A percentile compares a stretch with the other conserved stretches of the same genome.
These are phyloP conservation scores for Passiflora organensis DNA, from an alignment of 345 rosid species.

Conservation along the genomic window DNA sequence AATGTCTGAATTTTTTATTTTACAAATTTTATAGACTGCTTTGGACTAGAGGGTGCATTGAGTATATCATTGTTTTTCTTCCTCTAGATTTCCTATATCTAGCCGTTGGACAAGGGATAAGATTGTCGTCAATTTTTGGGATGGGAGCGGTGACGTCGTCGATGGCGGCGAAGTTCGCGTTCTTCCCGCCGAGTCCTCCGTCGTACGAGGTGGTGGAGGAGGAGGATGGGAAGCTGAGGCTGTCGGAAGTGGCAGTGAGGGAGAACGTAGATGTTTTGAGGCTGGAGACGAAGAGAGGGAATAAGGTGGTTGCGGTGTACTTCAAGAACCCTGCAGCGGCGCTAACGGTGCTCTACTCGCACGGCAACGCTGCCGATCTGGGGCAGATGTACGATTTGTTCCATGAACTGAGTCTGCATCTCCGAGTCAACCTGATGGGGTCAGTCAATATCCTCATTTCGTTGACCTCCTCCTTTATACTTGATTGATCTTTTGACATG, in stretches of 20 bases:
- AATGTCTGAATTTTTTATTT: no score
- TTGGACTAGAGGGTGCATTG: no score
- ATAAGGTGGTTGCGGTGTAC: conserved; percentile 72
- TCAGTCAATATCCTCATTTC: conserved; percentile 17
- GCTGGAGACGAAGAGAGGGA: conserved; percentile 74
- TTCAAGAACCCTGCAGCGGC: conserved; percentile 71
- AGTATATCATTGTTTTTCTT: neutral
- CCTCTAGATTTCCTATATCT: neutral
- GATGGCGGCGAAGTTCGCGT: conserved; percentile 33
- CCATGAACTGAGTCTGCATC: conserved; percentile 64
- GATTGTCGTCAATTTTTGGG: neutral
- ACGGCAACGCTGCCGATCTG: conserved; percentile 97
- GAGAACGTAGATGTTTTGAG: conserved; percentile 67
- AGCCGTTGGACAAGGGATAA: neutral
- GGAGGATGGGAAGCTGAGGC: conserved; percentile 39
- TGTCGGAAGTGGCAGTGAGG: conserved; percentile 51
- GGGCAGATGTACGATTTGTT: conserved; percentile 87
- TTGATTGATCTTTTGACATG: neutral
- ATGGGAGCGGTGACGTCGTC: conserved; percentile 31
- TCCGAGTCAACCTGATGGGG: conserved; percentile 90
- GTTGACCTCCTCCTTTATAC: neutral
- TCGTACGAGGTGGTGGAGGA: conserved; percentile 40
- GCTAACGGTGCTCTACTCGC: conserved; percentile 73
- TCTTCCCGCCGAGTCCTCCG: conserved; percentile 27
- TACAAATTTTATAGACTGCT: no score